These are phyloP conservation scores for Fusarium virguliforme DNA, from an alignment of 2,329 filamentous ascomycete species.

Conservation along the genomic window DNA sequence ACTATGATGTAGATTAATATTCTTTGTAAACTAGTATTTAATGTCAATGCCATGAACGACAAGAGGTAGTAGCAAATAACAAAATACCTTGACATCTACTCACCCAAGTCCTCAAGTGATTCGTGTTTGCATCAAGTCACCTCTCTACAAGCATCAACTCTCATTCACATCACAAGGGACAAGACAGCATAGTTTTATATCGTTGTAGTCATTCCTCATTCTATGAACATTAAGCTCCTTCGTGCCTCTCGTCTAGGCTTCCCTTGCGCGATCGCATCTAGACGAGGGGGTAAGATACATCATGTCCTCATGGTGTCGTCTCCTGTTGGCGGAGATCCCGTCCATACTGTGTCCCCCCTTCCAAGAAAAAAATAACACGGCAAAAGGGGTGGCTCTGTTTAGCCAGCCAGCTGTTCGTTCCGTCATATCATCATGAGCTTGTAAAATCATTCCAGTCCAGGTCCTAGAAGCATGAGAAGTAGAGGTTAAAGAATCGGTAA, in stretches of 20 bases:
- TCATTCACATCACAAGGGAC: background rate
- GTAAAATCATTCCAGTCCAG: conserved; percentile 40
- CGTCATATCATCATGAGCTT: conserved; percentile 52
- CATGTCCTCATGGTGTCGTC: conserved; percentile 40
- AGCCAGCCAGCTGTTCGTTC: conserved; percentile 49
- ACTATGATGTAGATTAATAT: conserved; percentile 31
- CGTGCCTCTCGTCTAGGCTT: conserved; percentile 29
- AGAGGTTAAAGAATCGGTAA: conserved; percentile 22
- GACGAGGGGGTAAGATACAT: conserved; percentile 31
- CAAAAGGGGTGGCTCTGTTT: conserved; percentile 48
- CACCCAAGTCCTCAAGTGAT: background rate
- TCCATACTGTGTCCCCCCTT: conserved; percentile 20
- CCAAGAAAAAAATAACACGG: conserved; percentile 46
- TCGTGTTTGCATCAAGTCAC: background rate
- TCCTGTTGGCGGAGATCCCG: conserved; percentile 12
- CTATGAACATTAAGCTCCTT: conserved; percentile 49
- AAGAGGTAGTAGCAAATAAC: conserved; percentile 14
- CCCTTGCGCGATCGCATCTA: conserved; percentile 18
- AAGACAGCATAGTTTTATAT: conserved; percentile 19
- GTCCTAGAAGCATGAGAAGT: conserved; percentile 31
- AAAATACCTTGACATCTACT: conserved; percentile 11
- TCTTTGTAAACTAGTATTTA: conserved; percentile 43
- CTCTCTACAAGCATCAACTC: background rate
- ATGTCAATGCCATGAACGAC: conserved; percentile 30
- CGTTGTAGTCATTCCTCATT: conserved; percentile 50